A percentile compares a stretch with the other conserved stretches of the same genome.
These are phyloP conservation scores for Amanita fuliginea DNA, from an alignment of 768 basidiomycete species.

Conservation along the genomic window DNA sequence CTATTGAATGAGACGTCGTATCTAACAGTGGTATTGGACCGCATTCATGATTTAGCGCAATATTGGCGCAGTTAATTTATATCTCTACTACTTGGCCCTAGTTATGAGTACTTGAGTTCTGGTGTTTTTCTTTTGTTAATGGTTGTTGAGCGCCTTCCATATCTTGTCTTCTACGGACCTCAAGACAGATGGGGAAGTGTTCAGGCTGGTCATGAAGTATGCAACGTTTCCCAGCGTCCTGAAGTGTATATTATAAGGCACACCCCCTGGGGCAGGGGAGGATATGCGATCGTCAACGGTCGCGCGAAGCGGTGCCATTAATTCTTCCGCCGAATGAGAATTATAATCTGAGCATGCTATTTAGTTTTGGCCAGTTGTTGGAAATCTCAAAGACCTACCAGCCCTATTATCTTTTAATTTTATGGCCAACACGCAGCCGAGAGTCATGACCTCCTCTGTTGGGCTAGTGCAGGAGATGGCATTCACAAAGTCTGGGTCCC, in stretches of 20 bases:
- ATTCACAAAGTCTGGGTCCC: constrained; percentile 66
- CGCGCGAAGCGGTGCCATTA: constrained; percentile 41
- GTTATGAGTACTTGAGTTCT: neutral
- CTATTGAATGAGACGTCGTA: constrained; percentile 92
- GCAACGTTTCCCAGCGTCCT: constrained; percentile 84
- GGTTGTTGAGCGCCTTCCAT: constrained; percentile 22
- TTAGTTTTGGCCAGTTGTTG: neutral
- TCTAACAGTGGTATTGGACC: constrained; percentile 84
- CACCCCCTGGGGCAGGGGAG: constrained; percentile 33
- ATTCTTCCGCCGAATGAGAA: constrained; percentile 52
- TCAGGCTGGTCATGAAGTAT: constrained; percentile 89
- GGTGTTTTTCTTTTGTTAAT: neutral
- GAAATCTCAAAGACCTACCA: constrained; percentile 29
- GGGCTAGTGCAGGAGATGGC: constrained; percentile 41
- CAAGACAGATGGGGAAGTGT: constrained; percentile 44
- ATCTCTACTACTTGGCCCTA: neutral
- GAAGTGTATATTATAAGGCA: constrained; percentile 51
- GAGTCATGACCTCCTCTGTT: constrained; percentile 73
- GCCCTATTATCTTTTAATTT: constrained; percentile 47
- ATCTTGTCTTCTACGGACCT: constrained; percentile 56
- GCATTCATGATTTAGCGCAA: constrained; percentile 86
- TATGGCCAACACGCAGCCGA: constrained; percentile 80
- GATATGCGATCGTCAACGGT: constrained; percentile 20
- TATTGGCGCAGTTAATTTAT: constrained; percentile 67
- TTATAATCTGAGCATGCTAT: constrained; percentile 31